Conservation (phyloP, 2,329 filamentous ascomycete species). For the Ceratocystis diversiconidia region DNA sequence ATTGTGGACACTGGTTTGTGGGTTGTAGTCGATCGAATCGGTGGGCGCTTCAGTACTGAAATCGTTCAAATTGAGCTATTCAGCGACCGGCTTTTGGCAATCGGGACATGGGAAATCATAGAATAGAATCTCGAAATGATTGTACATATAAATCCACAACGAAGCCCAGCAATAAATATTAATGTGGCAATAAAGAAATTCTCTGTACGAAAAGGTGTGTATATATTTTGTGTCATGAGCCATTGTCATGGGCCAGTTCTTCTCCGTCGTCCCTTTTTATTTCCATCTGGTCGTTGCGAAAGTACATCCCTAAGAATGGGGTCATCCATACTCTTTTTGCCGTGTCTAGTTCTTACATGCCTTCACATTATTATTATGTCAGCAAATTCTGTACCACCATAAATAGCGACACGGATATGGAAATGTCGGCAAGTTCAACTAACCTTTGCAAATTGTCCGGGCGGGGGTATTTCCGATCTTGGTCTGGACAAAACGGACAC, state of each 20-base stretch:
- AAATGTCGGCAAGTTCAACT: constrained; percentile 21
- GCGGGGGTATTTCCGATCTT: constrained; percentile 85
- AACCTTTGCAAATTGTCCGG: constrained; percentile 93
- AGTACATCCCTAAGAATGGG: constrained; percentile 67
- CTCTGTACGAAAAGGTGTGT: background rate
- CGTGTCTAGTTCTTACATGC: constrained; percentile 84
- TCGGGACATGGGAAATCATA: constrained; percentile 31
- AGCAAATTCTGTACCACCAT: background rate
- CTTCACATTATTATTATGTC: constrained; percentile 30
- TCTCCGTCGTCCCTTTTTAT: constrained; percentile 63
- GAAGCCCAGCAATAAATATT: background rate
- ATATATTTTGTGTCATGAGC: background rate
- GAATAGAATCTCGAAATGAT: background rate
- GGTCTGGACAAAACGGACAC: constrained; percentile 87
- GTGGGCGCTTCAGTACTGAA: constrained; percentile 31
- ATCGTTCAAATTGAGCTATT: constrained; percentile 40
- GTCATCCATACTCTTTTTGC: constrained; percentile 82
- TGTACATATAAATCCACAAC: too few species aligned
- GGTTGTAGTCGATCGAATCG: constrained; percentile 70
- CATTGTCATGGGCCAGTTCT: constrained; percentile 34
- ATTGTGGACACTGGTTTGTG: constrained; percentile 48
- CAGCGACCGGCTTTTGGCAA: constrained; percentile 33
- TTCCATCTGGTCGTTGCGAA: constrained; percentile 71
- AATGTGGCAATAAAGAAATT: too few species aligned
- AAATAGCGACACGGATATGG: background rate